Evolutionary conservation across 805 yeast species (phyloP).

Genomic region (Nakazawaea wickerhamii): DNA sequence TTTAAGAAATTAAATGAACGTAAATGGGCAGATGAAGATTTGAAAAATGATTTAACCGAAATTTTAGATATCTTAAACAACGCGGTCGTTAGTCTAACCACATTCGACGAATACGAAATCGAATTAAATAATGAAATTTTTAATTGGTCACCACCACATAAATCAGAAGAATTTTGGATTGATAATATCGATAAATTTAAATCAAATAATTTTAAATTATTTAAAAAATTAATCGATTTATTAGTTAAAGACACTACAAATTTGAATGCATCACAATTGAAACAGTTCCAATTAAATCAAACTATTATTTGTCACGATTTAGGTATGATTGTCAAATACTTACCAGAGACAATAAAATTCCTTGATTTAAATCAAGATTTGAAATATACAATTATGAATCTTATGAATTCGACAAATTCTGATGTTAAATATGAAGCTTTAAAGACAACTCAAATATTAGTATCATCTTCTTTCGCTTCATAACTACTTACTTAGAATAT

Average conservation of each 20-base stretch:
- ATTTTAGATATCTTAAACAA: conserved; percentile 60
- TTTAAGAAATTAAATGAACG: conserved; percentile 70
- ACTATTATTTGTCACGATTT: conserved; percentile 70
- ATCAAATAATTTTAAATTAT: conserved; percentile 67
- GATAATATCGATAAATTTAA: conserved; percentile 75
- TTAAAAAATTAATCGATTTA: conserved; percentile 54
- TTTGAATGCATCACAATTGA: conserved; percentile 15
- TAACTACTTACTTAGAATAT: neutral
- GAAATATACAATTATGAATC: conserved; percentile 77
- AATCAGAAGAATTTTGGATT: conserved; percentile 83
- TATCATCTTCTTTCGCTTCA: conserved; percentile 65
- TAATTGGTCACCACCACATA: conserved; percentile 90
- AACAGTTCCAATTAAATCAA: conserved; percentile 28
- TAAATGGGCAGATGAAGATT: conserved; percentile 93
- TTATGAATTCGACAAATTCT: conserved; percentile 73
- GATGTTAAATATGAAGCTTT: conserved; percentile 93
- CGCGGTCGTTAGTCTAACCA: conserved; percentile 73
- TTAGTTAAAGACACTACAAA: conserved; percentile 32
- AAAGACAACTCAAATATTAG: conserved; percentile 90
- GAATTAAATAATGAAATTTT: conserved; percentile 77
- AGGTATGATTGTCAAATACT: conserved; percentile 51
- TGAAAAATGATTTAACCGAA: conserved; percentile 61
- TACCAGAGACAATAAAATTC: conserved; percentile 55
- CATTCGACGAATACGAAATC: conserved; percentile 85
- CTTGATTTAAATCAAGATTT: conserved; percentile 48